Evolutionary conservation across 1,284 basidiomycete genomes (phyloP).

Genomic region (Moesziomyces aphidis): DNA sequence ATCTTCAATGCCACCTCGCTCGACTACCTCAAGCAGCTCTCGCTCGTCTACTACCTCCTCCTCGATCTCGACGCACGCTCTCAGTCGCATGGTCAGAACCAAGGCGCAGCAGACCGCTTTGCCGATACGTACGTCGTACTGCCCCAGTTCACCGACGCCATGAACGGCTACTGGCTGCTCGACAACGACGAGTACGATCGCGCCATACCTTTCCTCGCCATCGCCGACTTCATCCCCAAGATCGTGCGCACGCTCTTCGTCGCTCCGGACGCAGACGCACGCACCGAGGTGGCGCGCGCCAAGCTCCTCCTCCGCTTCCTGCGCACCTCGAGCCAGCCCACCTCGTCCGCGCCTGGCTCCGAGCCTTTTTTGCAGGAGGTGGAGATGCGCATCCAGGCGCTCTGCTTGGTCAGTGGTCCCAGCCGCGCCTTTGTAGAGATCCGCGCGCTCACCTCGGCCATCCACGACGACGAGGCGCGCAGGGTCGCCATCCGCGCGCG

Average conservation of each 20-base stretch:
- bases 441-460: constrained; percentile 26
- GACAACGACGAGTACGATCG: constrained; percentile 49
- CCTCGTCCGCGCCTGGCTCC: constrained; percentile 32
- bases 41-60: constrained; percentile 50
- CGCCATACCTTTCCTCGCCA: constrained; percentile 33
- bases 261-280: constrained; percentile 8
- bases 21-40: constrained; percentile 50
- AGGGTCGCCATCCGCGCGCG: constrained; percentile 33
- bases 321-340: constrained; percentile 36
- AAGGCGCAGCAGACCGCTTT: constrained; percentile 27
- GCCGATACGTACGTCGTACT: constrained; percentile 44
- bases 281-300: constrained; percentile 28
- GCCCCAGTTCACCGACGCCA: constrained; percentile 44
- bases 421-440: constrained; percentile 30
- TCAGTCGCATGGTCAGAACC: neutral
- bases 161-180: constrained; percentile 55
- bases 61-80: constrained; percentile 37
- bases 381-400: constrained; percentile 43
- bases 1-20: constrained; percentile 38
- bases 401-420: constrained; percentile 44
- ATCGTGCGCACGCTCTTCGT: constrained; percentile 42
- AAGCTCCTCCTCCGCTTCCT: constrained; percentile 47
- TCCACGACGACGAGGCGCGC: constrained; percentile 36
- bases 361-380: constrained; percentile 35
- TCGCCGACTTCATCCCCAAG: constrained; percentile 51